phyloP scores from a whole-genome alignment of 352 stramenopile genomes.

The Phytophthora sp. region DNA sequence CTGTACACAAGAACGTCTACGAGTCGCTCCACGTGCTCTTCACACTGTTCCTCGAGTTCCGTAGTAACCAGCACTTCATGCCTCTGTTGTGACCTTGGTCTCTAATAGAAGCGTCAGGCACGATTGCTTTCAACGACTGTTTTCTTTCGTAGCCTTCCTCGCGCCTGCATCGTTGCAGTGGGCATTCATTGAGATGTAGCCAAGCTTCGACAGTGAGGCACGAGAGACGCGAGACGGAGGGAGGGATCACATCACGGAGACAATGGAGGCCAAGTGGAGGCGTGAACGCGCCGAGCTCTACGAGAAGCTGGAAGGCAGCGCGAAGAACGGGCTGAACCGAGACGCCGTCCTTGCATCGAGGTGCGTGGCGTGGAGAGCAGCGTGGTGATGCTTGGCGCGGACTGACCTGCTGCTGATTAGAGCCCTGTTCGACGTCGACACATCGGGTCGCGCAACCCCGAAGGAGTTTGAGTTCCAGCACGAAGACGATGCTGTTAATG shows the following conservation, averaged over 20 bases:
- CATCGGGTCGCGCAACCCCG: slow-evolving; percentile 30
- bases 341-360: slow-evolving; percentile 36
- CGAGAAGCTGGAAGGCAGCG: slow-evolving; percentile 27
- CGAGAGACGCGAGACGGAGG: slow-evolving; percentile 8
- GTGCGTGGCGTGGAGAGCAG: slow-evolving; percentile 24
- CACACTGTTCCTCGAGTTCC: slow-evolving; percentile 93
- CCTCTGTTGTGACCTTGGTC: slow-evolving; percentile 24
- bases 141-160: too few relatives aligned
- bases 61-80: slow-evolving; percentile 94
- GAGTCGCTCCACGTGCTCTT: slow-evolving; percentile 96
- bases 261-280: slow-evolving; percentile 39
- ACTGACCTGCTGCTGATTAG: slow-evolving; percentile 8
- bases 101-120: slow-evolving; percentile 19
- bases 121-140: not conserved
- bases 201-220: too few relatives aligned
- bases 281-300: slow-evolving; percentile 34
- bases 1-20: slow-evolving; percentile 94
- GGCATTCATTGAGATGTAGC: too few relatives aligned
- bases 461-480: slow-evolving; percentile 48
- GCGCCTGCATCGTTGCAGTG: too few relatives aligned
- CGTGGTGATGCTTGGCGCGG: not conserved
- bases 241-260: slow-evolving; percentile 16
- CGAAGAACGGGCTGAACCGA: slow-evolving; percentile 33
- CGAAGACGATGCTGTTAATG: slow-evolving; percentile 41
- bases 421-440: slow-evolving; percentile 31